These are phyloP conservation scores for Eucalyptus pumila DNA, from an alignment of 345 rosid species.

Conservation along the genomic window DNA sequence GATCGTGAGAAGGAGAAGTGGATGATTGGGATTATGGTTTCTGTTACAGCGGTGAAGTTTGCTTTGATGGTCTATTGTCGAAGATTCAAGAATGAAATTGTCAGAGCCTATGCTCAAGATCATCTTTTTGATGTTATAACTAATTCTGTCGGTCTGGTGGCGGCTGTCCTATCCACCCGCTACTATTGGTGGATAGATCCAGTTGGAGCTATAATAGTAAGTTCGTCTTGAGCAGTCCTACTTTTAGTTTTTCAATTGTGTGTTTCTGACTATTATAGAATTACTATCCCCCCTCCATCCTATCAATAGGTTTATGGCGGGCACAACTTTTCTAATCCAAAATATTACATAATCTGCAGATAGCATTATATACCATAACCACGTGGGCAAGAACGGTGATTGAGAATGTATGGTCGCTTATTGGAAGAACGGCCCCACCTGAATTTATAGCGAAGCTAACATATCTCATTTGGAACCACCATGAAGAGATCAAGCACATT, in stretches of 20 bases:
- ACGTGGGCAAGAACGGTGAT: slow-evolving; percentile 74
- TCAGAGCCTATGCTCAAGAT: slow-evolving; percentile 22
- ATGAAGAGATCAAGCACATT: slow-evolving; percentile 54
- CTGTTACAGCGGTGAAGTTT: slow-evolving; percentile 20
- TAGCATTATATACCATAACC: slow-evolving; percentile 58
- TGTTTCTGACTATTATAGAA: not conserved
- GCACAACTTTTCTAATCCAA: not conserved
- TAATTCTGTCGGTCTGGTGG: slow-evolving; percentile 14
- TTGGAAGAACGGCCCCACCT: slow-evolving; percentile 75
- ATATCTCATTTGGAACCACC: slow-evolving; percentile 74
- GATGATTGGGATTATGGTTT: slow-evolving; percentile 27
- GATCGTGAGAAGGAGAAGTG: slow-evolving; percentile 10
- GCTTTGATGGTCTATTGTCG: slow-evolving; percentile 18
- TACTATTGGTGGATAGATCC: slow-evolving; percentile 29
- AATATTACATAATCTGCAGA: slow-evolving; percentile 17
- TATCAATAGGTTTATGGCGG: not conserved
- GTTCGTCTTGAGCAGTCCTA: not conserved
- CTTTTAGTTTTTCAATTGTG: not conserved
- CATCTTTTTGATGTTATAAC: slow-evolving; percentile 24
- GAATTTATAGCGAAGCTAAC: slow-evolving; percentile 65
- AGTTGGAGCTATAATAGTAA: slow-evolving; percentile 11
- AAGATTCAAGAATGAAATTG: slow-evolving; percentile 20
- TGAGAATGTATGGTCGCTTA: slow-evolving; percentile 55
- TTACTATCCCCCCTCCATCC: not conserved
- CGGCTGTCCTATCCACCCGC: slow-evolving; percentile 16